Conservation (phyloP, 805 yeast genomes). For the Komagataella populi region DNA sequence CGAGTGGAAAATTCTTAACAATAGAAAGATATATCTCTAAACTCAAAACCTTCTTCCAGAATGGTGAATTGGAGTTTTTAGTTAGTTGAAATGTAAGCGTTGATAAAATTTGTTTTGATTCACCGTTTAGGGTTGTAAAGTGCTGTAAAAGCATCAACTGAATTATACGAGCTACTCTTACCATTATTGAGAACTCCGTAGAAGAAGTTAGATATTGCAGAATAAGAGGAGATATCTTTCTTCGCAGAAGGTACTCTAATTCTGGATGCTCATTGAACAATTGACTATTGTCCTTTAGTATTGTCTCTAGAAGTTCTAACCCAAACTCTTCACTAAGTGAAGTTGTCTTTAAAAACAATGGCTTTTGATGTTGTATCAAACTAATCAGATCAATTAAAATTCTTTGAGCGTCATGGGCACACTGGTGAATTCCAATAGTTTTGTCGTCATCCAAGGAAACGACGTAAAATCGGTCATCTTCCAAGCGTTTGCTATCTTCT, state of each 20-base stretch:
- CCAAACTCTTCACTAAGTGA: slow-evolving; percentile 52
- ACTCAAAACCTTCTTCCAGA: slow-evolving; percentile 66
- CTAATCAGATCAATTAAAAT: slow-evolving; percentile 64
- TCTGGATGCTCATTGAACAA: slow-evolving; percentile 49
- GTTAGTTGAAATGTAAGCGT: slow-evolving; percentile 62
- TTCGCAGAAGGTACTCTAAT: slow-evolving; percentile 50
- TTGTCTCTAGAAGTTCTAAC: slow-evolving; percentile 72
- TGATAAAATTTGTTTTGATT: slow-evolving; percentile 71
- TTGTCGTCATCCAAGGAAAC: slow-evolving; percentile 34
- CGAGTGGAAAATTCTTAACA: slow-evolving; percentile 38
- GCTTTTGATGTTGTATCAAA: slow-evolving; percentile 43
- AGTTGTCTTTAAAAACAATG: slow-evolving; percentile 36
- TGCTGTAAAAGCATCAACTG: slow-evolving; percentile 49
- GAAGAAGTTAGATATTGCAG: slow-evolving; percentile 47
- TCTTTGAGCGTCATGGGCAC: slow-evolving; percentile 56
- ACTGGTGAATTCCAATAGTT: slow-evolving; percentile 27
- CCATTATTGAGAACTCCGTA: slow-evolving; percentile 52
- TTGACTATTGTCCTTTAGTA: slow-evolving; percentile 47
- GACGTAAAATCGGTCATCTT: slow-evolving; percentile 4
- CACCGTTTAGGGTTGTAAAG: slow-evolving; percentile 50
- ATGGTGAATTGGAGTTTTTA: slow-evolving; percentile 35
- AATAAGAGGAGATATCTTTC: slow-evolving; percentile 63
- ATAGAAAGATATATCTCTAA: slow-evolving; percentile 59
- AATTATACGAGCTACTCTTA: slow-evolving; percentile 65
- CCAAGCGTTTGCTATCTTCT: slow-evolving; percentile 20